Evolutionary conservation across 2,329 filamentous ascomycete species (phyloP), one percentile per base, ranked within the genome.

Genomic region (Exophiala phaeomuriformis): DNA sequence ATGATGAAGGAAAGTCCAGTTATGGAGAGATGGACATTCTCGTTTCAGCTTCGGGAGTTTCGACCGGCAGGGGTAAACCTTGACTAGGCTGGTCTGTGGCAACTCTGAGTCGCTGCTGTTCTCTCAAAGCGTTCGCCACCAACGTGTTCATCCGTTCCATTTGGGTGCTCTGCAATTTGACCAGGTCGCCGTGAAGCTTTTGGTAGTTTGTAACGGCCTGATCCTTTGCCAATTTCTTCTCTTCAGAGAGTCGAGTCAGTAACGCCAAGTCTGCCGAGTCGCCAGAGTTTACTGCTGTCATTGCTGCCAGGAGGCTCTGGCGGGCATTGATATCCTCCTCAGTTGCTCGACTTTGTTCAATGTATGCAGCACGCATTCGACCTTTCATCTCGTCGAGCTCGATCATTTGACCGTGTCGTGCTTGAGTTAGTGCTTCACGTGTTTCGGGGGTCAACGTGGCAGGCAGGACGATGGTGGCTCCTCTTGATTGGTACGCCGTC

Each of bases 261-360:
- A 40, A 47, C 3, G 27, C 46, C 5, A 58, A 35, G 29, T 58
- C 56, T 9, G 39, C 12, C 27, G 30, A 8, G 3, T 28, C 36
- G 4, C 47, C 52, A 36, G 32, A 48, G 7, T 8, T 10, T 7
- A 33, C 32, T 31, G 29, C 47, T 7, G 28, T 12, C 49, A 49
- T 50, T 30, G 49, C 53, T 29, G 48, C 50, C 30, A 45, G 30
- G 19, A 58, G 44, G 19, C 40, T 32, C 30, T 43, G 32, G 37
- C 42, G 50, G 8, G 56, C 56, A 5, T 36, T 27, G n/a, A 35
- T n/a, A 39, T 58, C 49, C 3, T 53, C 53, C n/a, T 56, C 53
- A 27, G 33, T 29, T 4, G 43, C 45, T 40, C 35, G 35, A n/a
- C 29, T 53, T 29, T 35, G 35, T 30, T 51, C 53, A 5, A 29